Percentiles rank a stretch among this genome's conserved stretches.
Conservation (phyloP, 1,284 basidiomycete genomes). For the Ceratobasidium sp. region DNA sequence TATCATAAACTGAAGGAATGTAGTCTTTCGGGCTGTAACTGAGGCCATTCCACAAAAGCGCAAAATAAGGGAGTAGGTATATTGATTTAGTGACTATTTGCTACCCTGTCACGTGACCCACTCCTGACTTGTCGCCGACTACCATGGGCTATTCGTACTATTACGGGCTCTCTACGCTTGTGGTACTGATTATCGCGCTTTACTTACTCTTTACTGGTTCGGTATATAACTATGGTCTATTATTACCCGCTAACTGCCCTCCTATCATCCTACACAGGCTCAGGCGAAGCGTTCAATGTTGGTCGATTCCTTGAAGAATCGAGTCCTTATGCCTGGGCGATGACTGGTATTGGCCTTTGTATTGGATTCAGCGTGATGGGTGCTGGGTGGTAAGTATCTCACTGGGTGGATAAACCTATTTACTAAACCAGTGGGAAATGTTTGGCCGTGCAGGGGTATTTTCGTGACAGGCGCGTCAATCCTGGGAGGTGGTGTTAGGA, state of each 20-base stretch:
- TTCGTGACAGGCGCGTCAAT: slow-evolving; percentile 96
- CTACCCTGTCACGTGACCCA: slow-evolving; percentile 20
- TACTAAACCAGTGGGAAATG: slow-evolving; percentile 29
- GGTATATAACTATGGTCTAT: slow-evolving; percentile 19
- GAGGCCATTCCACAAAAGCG: no score
- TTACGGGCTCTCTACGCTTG: slow-evolving; percentile 27
- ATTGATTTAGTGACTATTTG: not conserved
- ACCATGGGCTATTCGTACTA: slow-evolving; percentile 36
- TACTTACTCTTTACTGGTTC: slow-evolving; percentile 90
- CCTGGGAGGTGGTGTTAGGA: slow-evolving; percentile 93
- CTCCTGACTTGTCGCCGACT: not conserved
- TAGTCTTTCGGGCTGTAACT: no score
- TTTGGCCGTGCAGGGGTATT: slow-evolving; percentile 83
- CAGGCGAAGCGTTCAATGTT: slow-evolving; percentile 92
- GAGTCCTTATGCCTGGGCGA: slow-evolving; percentile 94
- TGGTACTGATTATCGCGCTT: slow-evolving; percentile 76
- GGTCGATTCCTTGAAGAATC: slow-evolving; percentile 94
- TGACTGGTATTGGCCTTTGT: slow-evolving; percentile 91
- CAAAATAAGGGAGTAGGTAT: no score
- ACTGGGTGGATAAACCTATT: not conserved
- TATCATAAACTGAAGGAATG: no score
- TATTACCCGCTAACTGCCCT: not conserved
- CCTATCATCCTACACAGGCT: slow-evolving; percentile 67
- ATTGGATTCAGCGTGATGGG: slow-evolving; percentile 95
- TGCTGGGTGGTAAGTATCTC: slow-evolving; percentile 87